Base-by-base conservation (phyloP, 345 rosid species). In the Populus euphratica region DNA sequence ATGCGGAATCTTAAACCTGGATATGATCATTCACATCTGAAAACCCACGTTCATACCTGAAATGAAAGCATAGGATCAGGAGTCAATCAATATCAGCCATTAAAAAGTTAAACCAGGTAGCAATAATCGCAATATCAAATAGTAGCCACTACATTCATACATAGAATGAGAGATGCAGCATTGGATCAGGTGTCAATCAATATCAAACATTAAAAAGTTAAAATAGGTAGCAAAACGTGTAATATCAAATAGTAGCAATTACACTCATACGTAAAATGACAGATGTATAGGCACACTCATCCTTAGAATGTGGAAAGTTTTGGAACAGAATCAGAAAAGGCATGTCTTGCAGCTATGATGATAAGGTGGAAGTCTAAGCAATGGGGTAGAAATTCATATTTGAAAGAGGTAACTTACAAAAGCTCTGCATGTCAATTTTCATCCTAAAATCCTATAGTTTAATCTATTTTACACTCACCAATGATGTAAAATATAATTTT, bases 21-120 rank as follows among this genome's bases (percentile, higher is more conserved):
- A 95, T 91, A 86, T 89, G 83, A 72, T 78, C 86, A 85, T 93
- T 90, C 64, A 95, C 86, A 85, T 93, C 96, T 50, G 90, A 89
- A 80, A 90, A 85, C 66, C 97, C 84, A 47, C 84, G 82, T 72
- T 95, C 97, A 78, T 95, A 93, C 86, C 99, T 93, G 86, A 83
- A 82, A 79, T 41, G 68, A 80, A 72, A 67, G 76, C 78, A 77
- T 3, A 66, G 69, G 47, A 43, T 43, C 47, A 43, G 50, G 50
- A 14, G 50, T 47, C 50, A 23, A 81, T 75, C 23, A 69, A 36
- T 9, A 68, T 69, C 6, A 6, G 21, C 54, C 64, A 43, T 8
- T 62, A 65, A 21, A 70, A 23, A 43, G 9, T n/a, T 43, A 16
- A 18, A 50, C 54, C 17, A 17, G 8, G 6, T 6, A 17, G 21